phyloP scores from a whole-genome alignment of 2,329 filamentous ascomycete genomes.

The Epichloe amarillans region DNA sequence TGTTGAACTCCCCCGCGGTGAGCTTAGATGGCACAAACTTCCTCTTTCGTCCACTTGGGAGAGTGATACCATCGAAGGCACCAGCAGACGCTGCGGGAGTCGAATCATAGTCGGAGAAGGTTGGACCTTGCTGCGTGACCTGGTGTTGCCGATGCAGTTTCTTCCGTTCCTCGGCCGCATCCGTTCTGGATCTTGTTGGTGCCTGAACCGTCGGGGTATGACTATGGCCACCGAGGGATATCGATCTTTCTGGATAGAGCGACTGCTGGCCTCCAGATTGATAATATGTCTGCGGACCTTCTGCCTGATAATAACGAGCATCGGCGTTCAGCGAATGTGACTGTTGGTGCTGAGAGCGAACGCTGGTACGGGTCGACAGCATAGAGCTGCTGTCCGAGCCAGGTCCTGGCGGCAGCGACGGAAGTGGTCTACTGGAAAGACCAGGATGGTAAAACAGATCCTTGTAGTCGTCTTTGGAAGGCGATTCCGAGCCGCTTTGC shows the following conservation, averaged over 20 bases:
- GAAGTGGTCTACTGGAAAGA: slow-evolving; percentile 51
- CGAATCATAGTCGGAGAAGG: slow-evolving; percentile 44
- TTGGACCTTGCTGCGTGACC: slow-evolving; percentile 35
- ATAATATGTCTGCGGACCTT: slow-evolving; percentile 38
- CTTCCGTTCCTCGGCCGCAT: slow-evolving; percentile 63
- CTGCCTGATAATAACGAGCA: slow-evolving; percentile 24
- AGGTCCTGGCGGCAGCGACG: slow-evolving; percentile 44
- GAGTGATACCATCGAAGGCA: slow-evolving; percentile 68
- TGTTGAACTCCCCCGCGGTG: slow-evolving; percentile 67
- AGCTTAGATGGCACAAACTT: slow-evolving; percentile 81
- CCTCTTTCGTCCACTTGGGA: slow-evolving; percentile 70
- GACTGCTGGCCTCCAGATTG: slow-evolving; percentile 22
- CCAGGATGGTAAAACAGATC: slow-evolving; percentile 93
- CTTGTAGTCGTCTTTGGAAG: slow-evolving; percentile 59
- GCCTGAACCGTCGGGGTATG: slow-evolving; percentile 66
- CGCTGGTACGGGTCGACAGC: slow-evolving; percentile 29
- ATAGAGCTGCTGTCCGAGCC: slow-evolving; percentile 48
- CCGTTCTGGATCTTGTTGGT: slow-evolving; percentile 86
- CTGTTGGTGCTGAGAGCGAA: slow-evolving; percentile 33
- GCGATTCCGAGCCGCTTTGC: slow-evolving; percentile 50
- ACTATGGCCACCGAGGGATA: slow-evolving; percentile 71
- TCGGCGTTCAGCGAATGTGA: slow-evolving; percentile 35
- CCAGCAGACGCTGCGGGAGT: slow-evolving; percentile 37
- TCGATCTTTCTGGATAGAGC: slow-evolving; percentile 52
- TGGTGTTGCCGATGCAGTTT: slow-evolving; percentile 40